Base-by-base conservation (phyloP, 352 stramenopile species). In the Saprolegnia diclina region DNA sequence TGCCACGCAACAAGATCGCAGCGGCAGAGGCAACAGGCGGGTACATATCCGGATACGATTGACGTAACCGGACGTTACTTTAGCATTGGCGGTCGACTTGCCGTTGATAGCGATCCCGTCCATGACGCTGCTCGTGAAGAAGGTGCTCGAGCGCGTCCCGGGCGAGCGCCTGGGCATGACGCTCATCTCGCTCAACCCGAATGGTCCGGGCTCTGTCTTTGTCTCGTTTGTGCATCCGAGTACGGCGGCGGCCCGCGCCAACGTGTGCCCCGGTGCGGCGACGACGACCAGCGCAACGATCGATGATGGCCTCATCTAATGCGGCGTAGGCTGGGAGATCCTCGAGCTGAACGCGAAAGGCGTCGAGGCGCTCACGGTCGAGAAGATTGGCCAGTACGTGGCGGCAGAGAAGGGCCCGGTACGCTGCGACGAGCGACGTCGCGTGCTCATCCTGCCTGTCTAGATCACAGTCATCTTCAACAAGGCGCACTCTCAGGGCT, bases 171-270 rank as follows among this genome's bases (percentile, higher is more conserved):
- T 66, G 6, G 57, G 57, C 18, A 19, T 66, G 37, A 54, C 57
- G 24, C 57, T 66, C 24, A 66, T 66, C 18, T 66, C 57, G 13
- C 57, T 66, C 44, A 66, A 66, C 26, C 57, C 24, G 18, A 29
- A 35, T 4, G 57, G 13, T 21, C 14, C 40, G 19, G 57, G 57
- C 10, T 38, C 21, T 14, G 53, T 66, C 22, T 66, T 42, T 24
- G 57, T 66, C 14, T 66, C 57, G 6, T 38, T 18, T 1, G 42
- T 66, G 11, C 18, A 21, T 7, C 18, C 35, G 4, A 53, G 53
- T 24, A 54, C 57, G 24, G 42, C 57, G n/a, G 57, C 57, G 29
- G 6, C 19, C 16, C 40, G 57, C 21, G n/a, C 48, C 4, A 55
- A 55, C 11, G 22, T 66, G 5, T 21, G 38, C 21, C 21, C 29